These are phyloP conservation scores for Bombardia bombarda DNA, from an alignment of 495 filamentous ascomycete species.

Conservation along the genomic window DNA sequence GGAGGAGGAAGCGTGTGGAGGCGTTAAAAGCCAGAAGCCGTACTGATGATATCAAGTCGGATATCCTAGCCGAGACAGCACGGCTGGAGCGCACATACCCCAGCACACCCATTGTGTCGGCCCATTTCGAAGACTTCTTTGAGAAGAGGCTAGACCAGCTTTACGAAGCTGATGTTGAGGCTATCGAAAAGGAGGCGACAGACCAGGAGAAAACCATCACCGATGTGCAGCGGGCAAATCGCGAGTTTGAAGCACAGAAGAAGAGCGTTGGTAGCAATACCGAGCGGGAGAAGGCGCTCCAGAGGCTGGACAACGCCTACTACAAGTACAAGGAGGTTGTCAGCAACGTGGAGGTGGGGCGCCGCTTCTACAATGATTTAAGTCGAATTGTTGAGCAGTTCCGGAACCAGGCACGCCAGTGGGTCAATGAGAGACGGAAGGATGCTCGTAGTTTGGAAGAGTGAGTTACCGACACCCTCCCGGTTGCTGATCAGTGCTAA, in stretches of 20 bases:
- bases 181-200: slow-evolving; percentile 58
- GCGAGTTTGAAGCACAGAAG: slow-evolving; percentile 60
- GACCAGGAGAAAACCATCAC: slow-evolving; percentile 68
- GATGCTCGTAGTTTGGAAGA: slow-evolving; percentile 74
- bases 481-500: background rate
- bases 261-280: slow-evolving; percentile 62
- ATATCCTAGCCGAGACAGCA: slow-evolving; percentile 72
- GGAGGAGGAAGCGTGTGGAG: slow-evolving; percentile 69
- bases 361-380: slow-evolving; percentile 97
- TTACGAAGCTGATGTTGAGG: slow-evolving; percentile 71
- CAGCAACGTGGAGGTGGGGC: slow-evolving; percentile 75
- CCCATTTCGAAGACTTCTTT: slow-evolving; percentile 85
- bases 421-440: slow-evolving; percentile 68
- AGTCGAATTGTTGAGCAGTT: slow-evolving; percentile 68
- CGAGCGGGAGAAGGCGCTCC: slow-evolving; percentile 78
- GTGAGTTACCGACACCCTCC: slow-evolving; percentile 30
- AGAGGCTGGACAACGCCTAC: slow-evolving; percentile 86
- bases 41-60: slow-evolving; percentile 80
- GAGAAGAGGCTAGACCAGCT: slow-evolving; percentile 62
- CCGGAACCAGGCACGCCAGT: slow-evolving; percentile 67
- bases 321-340: slow-evolving; percentile 93
- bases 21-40: slow-evolving; percentile 66
- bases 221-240: slow-evolving; percentile 66
- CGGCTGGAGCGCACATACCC: slow-evolving; percentile 79
- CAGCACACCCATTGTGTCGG: slow-evolving; percentile 72